Conservation (phyloP, 495 filamentous ascomycete species). For the Rhizodiscina lignyota region DNA sequence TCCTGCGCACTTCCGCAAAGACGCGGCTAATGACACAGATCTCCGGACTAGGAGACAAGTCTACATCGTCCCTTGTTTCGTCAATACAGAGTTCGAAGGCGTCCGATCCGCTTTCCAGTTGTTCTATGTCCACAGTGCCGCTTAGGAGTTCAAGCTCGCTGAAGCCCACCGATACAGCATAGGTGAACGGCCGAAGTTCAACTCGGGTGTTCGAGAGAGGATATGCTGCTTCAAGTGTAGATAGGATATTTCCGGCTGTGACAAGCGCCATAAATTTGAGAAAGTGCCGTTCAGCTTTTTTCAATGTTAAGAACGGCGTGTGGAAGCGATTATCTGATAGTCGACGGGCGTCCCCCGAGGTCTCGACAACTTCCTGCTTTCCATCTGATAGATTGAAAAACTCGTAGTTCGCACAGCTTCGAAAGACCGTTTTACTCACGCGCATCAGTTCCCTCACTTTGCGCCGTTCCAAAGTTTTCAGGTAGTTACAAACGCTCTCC, state of each 20-base stretch:
- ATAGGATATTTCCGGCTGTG: constrained; percentile 34
- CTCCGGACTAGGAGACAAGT: too few relatives aligned
- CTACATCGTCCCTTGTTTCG: constrained; percentile 17
- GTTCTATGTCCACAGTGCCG: constrained; percentile 36
- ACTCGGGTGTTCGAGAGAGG: constrained; percentile 51
- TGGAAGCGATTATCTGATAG: too few relatives aligned
- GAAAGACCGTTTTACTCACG: constrained; percentile 37
- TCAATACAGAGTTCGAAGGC: constrained; percentile 51
- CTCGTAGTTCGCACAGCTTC: constrained; percentile 58
- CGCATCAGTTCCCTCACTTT: constrained; percentile 29
- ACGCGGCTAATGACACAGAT: constrained; percentile 39
- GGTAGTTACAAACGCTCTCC: constrained; percentile 42
- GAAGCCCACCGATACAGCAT: constrained; percentile 45
- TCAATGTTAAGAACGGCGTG: constrained; percentile 50
- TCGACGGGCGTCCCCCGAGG: too few relatives aligned
- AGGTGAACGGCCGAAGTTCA: constrained; percentile 47
- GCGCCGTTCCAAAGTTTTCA: constrained; percentile 41
- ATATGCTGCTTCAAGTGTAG: constrained; percentile 51
- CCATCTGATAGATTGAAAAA: constrained; percentile 55
- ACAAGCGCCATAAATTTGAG: constrained; percentile 43
- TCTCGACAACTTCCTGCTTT: constrained; percentile 1
- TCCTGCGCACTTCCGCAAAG: constrained; percentile 43
- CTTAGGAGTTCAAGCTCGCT: constrained; percentile 42
- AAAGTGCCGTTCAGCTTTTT: constrained; percentile 59
- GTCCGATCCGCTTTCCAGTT: constrained; percentile 52